A percentile compares a stretch with the other conserved stretches of the same genome.
Conservation (phyloP, 1,284 basidiomycete species). For the Sporisorium exsertum region DNA sequence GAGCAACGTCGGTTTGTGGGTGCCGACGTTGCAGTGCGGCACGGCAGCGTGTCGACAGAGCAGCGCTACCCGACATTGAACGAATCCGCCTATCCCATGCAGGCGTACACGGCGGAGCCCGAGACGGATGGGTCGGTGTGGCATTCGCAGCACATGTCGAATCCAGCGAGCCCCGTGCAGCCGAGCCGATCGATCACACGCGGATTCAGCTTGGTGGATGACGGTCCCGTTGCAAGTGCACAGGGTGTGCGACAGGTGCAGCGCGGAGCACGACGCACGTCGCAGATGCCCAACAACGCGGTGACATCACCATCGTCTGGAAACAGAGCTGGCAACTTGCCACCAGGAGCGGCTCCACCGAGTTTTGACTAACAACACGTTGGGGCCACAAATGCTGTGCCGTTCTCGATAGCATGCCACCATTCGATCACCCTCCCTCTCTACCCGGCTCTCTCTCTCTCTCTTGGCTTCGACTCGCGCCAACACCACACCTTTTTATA, state of each 20-base stretch:
- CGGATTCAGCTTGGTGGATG: slow-evolving; percentile 66
- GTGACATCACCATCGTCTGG: slow-evolving; percentile 24
- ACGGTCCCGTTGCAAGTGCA: slow-evolving; percentile 62
- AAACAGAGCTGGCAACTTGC: slow-evolving; percentile 20
- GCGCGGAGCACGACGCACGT: slow-evolving; percentile 60
- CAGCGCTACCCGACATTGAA: slow-evolving; percentile 58
- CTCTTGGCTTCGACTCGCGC: not conserved
- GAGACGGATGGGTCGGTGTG: slow-evolving; percentile 41
- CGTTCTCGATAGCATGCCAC: not conserved
- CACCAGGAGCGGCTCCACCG: slow-evolving; percentile 43
- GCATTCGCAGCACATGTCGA: slow-evolving; percentile 16
- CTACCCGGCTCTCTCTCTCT: not conserved
- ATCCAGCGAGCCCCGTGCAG: slow-evolving; percentile 11
- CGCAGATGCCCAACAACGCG: slow-evolving; percentile 39
- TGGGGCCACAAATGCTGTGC: not conserved
- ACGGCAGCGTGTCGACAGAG: slow-evolving; percentile 57
- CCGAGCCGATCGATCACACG: slow-evolving; percentile 34
- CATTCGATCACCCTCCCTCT: not conserved
- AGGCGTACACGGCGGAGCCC: slow-evolving; percentile 58
- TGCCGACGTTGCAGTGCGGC: slow-evolving; percentile 40
- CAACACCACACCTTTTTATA: not conserved
- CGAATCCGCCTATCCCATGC: slow-evolving; percentile 52
- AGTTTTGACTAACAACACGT: slow-evolving; percentile 21
- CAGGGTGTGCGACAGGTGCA: slow-evolving; percentile 62
- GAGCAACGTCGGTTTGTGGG: slow-evolving; percentile 27